A percentile compares a stretch with the other conserved stretches of the same genome.
Evolutionary conservation across 306 rosid species (phyloP).

Genomic region (Citrullus mucosospermus): DNA sequence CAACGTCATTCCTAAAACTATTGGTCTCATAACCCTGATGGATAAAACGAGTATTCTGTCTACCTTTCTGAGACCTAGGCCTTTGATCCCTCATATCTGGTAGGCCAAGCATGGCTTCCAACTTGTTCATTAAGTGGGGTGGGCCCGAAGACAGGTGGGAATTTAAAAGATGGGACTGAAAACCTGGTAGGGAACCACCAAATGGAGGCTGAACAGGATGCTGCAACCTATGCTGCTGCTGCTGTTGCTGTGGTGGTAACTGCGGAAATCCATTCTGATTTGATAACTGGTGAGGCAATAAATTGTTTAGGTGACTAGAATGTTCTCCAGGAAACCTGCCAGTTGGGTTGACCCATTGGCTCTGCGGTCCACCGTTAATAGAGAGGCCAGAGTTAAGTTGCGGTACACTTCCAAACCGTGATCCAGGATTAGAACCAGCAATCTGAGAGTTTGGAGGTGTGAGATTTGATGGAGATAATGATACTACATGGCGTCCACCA

Average conservation of each 20-base stretch:
- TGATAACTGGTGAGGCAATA: constrained; percentile 44
- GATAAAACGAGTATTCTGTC: constrained; percentile 40
- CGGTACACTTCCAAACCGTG: constrained; percentile 39
- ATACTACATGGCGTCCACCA: constrained; percentile 35
- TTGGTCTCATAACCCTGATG: constrained; percentile 53
- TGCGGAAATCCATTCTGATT: constrained; percentile 50
- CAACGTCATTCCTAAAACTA: constrained; percentile 38
- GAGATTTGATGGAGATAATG: constrained; percentile 36
- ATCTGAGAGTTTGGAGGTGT: constrained; percentile 36
- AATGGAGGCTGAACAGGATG: constrained; percentile 35
- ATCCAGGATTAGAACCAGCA: constrained; percentile 35
- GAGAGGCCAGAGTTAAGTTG: constrained; percentile 30
- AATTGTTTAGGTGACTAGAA: constrained; percentile 25
- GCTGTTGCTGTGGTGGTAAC: constrained; percentile 26
- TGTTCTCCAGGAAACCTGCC: constrained; percentile 44
- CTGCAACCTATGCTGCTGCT: constrained; percentile 42
- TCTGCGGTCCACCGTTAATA: constrained; percentile 25
- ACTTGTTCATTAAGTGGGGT: constrained; percentile 54
- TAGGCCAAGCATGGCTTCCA: constrained; percentile 67
- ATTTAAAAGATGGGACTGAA: constrained; percentile 37
- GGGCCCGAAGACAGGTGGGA: constrained; percentile 48
- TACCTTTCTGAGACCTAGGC: constrained; percentile 45
- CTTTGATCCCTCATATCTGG: constrained; percentile 77
- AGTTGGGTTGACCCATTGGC: constrained; percentile 41
- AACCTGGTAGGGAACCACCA: constrained; percentile 34